Conservation (phyloP, 805 yeast genomes). For the Nakazawaea siamensis region DNA sequence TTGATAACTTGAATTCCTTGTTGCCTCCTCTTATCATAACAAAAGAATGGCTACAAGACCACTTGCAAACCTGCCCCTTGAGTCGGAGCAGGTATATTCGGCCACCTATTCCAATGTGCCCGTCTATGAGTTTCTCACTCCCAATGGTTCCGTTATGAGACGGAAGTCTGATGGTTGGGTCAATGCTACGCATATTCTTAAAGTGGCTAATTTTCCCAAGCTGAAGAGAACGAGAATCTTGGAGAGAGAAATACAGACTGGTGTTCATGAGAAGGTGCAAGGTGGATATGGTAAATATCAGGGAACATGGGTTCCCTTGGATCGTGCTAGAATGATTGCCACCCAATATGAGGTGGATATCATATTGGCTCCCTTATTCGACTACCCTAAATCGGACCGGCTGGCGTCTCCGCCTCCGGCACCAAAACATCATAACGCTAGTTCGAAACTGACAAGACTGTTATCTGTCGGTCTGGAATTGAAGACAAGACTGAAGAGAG, state of each 20-base stretch:
- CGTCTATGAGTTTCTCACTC: slow-evolving; percentile 68
- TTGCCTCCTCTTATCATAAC: no score
- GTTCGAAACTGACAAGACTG: slow-evolving; percentile 31
- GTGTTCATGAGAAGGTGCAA: slow-evolving; percentile 86
- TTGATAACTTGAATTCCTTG: no score
- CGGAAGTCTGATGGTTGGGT: slow-evolving; percentile 75
- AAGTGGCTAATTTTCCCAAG: slow-evolving; percentile 90
- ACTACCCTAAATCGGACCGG: slow-evolving; percentile 45
- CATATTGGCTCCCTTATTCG: slow-evolving; percentile 56
- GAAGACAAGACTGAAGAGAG: not conserved
- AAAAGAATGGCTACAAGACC: slow-evolving; percentile 24
- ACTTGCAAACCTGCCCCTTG: slow-evolving; percentile 7
- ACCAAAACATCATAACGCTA: slow-evolving; percentile 60
- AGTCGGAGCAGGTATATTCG: slow-evolving; percentile 38
- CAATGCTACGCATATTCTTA: slow-evolving; percentile 91
- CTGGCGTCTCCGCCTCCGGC: slow-evolving; percentile 47
- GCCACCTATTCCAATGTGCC: slow-evolving; percentile 80
- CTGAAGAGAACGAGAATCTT: slow-evolving; percentile 92
- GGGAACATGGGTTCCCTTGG: slow-evolving; percentile 93
- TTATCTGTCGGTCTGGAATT: slow-evolving; percentile 14
- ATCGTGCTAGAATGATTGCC: slow-evolving; percentile 64
- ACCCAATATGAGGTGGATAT: slow-evolving; percentile 56
- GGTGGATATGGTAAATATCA: slow-evolving; percentile 97
- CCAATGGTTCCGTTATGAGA: slow-evolving; percentile 72
- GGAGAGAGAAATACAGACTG: slow-evolving; percentile 86